Evolutionary conservation across 805 yeast genomes (phyloP).

Genomic region (Zygoascus tannicola): DNA sequence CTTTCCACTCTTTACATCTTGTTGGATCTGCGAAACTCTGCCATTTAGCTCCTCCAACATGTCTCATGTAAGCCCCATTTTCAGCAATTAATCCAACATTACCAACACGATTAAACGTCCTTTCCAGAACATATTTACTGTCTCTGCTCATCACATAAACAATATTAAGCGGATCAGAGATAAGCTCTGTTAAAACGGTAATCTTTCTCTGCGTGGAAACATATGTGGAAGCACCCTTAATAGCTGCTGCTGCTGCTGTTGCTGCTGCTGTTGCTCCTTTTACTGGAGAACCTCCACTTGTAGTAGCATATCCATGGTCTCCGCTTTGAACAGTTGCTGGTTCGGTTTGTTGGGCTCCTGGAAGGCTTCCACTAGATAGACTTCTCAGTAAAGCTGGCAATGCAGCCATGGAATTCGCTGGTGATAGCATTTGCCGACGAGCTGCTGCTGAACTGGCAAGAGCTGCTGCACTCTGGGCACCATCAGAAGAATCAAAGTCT

Average conservation of each 20-base stretch:
- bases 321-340: background rate
- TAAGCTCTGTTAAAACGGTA: slow-evolving; percentile 48
- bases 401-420: background rate
- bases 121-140: slow-evolving; percentile 54
- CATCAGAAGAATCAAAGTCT: slow-evolving; percentile 36
- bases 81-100: slow-evolving; percentile 82
- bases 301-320: background rate
- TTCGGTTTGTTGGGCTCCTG: background rate
- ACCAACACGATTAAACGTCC: slow-evolving; percentile 56
- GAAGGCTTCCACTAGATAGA: background rate
- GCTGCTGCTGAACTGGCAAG: background rate
- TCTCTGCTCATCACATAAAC: slow-evolving; percentile 66
- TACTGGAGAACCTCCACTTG: background rate
- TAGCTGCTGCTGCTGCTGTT: background rate
- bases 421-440: background rate
- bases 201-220: slow-evolving; percentile 52
- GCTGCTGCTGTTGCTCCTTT: background rate
- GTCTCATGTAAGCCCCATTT: slow-evolving; percentile 68
- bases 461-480: background rate
- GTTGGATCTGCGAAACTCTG: slow-evolving; percentile 45
- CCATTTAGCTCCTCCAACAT: slow-evolving; percentile 42
- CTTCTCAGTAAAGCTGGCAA: background rate
- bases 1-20: slow-evolving; percentile 41
- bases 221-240: slow-evolving; percentile 27
- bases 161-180: slow-evolving; percentile 47